These are phyloP conservation scores for Thermothielavioides terrestris DNA, from an alignment of 495 filamentous ascomycete species.

Conservation along the genomic window DNA sequence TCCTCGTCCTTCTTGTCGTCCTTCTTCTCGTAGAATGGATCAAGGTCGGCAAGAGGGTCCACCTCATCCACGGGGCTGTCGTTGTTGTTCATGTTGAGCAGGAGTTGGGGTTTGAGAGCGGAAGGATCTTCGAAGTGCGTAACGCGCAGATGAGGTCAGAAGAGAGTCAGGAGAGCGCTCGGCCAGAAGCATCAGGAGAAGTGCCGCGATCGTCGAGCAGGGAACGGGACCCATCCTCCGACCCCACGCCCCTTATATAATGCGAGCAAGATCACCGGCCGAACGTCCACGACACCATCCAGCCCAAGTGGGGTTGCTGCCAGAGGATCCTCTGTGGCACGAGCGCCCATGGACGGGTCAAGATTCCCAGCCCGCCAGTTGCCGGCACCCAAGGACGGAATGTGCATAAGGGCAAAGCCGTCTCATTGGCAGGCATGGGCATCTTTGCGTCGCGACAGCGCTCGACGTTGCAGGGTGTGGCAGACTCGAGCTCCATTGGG, in stretches of 20 bases:
- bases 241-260: neutral
- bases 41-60: neutral
- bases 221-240: neutral
- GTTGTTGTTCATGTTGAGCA: neutral
- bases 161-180: no score
- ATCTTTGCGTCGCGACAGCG: neutral
- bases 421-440: constrained; percentile 5
- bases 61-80: neutral
- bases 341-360: neutral
- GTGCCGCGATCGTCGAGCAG: no score
- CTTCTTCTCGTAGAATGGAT: neutral
- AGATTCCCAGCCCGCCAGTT: neutral
- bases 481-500: neutral
- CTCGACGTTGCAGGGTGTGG: neutral
- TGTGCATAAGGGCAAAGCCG: neutral
- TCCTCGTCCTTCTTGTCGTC: no score
- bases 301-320: constrained; percentile 9
- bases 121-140: neutral
- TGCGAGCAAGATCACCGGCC: neutral
- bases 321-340: neutral
- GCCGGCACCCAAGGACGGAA: neutral
- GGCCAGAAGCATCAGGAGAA: no score
- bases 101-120: neutral
- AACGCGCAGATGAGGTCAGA: no score
- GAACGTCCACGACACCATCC: no score